Percentiles rank a stretch among this genome's conserved stretches.
phyloP scores from a whole-genome alignment of 257 asterid species.

The Ballota nigra region DNA sequence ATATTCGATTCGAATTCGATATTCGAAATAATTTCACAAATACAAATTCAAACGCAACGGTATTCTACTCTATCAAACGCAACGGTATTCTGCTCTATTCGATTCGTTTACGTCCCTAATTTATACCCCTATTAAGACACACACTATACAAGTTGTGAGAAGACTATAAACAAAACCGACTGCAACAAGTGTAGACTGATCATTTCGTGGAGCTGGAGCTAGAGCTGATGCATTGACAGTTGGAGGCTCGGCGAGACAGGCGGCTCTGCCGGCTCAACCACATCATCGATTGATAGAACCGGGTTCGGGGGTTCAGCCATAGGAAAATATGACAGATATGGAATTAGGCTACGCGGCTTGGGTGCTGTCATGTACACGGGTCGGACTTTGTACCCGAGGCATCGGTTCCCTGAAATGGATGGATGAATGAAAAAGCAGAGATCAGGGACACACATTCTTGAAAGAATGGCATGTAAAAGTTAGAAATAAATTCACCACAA shows the following conservation, averaged over 20 bases:
- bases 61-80: too few species aligned
- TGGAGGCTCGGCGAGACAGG: constrained; percentile 37
- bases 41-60: too few species aligned
- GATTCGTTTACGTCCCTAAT: too few species aligned
- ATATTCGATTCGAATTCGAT: too few species aligned
- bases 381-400: constrained; percentile 41
- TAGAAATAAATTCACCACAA: too few species aligned
- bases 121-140: too few species aligned
- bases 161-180: constrained; percentile 33
- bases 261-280: constrained; percentile 64
- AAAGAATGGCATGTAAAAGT: too few species aligned
- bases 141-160: constrained; percentile 36
- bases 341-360: constrained; percentile 48
- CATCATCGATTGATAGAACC: constrained; percentile 39
- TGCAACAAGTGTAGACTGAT: constrained; percentile 41
- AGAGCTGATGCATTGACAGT: constrained; percentile 26
- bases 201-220: constrained; percentile 43
- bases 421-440: too few species aligned
- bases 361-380: constrained; percentile 55
- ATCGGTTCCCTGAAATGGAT: constrained; percentile 53
- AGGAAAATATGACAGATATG: constrained; percentile 33
- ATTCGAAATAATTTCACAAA: too few species aligned
- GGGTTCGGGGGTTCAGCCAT: constrained; percentile 70
- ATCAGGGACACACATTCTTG: too few species aligned
- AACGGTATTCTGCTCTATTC: too few species aligned